Evolutionary conservation across 2,329 filamentous ascomycete genomes (phyloP).

Genomic region (Talaromyces sp.): DNA sequence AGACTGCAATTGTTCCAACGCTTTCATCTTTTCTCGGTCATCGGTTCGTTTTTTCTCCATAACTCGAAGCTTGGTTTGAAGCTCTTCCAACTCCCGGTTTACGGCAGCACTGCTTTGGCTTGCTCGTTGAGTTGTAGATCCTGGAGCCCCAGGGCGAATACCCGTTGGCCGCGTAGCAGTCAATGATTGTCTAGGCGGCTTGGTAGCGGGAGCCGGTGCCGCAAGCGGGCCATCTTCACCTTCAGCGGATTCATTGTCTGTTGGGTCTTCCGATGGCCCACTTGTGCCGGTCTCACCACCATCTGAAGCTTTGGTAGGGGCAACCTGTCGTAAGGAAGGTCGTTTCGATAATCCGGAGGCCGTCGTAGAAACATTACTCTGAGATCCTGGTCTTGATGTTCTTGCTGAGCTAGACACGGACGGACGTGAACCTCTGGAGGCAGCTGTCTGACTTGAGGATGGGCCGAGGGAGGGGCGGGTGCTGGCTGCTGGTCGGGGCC

Average conservation of each 20-base stretch:
- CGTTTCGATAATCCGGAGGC: conserved; percentile 34
- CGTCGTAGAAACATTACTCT: conserved; percentile 26
- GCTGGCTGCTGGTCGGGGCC: conserved; percentile 58
- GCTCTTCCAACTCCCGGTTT: conserved; percentile 75
- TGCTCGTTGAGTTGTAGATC: conserved; percentile 44
- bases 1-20: conserved; percentile 72
- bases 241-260: conserved; percentile 31
- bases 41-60: conserved; percentile 86
- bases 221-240: conserved; percentile 23
- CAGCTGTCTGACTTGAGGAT: conserved; percentile 46
- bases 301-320: conserved; percentile 30
- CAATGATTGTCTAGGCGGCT: conserved; percentile 26
- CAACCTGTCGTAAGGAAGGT: conserved; percentile 34
- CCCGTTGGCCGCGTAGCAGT: conserved; percentile 26
- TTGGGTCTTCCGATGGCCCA: conserved; percentile 32
- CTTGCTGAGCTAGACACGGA: conserved; percentile 40
- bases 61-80: conserved; percentile 83
- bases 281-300: conserved; percentile 29
- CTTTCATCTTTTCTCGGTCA: conserved; percentile 81
- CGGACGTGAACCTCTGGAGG: conserved; percentile 42
- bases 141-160: conserved; percentile 32
- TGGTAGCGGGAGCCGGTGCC: conserved; percentile 17
- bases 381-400: conserved; percentile 36
- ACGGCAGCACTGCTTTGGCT: conserved; percentile 51
- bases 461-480: conserved; percentile 69